Evolutionary conservation across 768 basidiomycete species (phyloP), one percentile per base, ranked within the genome.

Genomic region (Multifurca ochricompacta): DNA sequence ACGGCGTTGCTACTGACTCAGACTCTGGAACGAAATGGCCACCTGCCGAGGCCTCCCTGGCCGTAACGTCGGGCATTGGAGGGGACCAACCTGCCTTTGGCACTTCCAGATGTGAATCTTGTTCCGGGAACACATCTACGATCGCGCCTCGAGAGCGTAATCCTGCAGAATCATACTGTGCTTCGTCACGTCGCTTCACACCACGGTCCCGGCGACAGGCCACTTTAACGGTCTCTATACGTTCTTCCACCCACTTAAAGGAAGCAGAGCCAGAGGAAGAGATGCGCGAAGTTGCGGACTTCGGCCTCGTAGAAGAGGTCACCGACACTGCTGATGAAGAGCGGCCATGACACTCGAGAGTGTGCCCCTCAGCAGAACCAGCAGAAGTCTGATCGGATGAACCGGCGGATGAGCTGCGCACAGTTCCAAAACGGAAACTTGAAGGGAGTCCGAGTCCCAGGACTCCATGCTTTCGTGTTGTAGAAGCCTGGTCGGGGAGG

Each of bases 361-460:
- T 34, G 62, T 45, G 10, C 61, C 40, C 13, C 19, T 51, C 37
- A 6, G 32, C 19, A 27, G 52, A 58, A 30, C 43, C 48, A 58
- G 40, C 70, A 13, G 73, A 74, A 9, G 74, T 67, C 3, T 71
- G 66, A 45, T 35, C 21, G n/a, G 39, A 51, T 19, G 58, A 61
- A 13, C 47, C 54, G 6, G 54, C 36, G 13, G 60, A 61, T 27
- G 57, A 52, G 21, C 47, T 52, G 16, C 60, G 50, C 32, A 58
- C 36, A 11, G 58, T 52, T 1, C 59, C 59, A 27, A 63, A 57
- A 35, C 80, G 70, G 64, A 76, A 69, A 6, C 77, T 75, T 1
- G 80, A 79, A 0, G 84, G 83, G 14, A 84, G 59, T 1, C 83
- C 83, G 2, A 86, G 66, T 0, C 81, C 84, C 9, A 87, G 70